These are phyloP conservation scores for Saturnispora kantuleensis DNA, from an alignment of 805 yeast species.

Conservation along the genomic window DNA sequence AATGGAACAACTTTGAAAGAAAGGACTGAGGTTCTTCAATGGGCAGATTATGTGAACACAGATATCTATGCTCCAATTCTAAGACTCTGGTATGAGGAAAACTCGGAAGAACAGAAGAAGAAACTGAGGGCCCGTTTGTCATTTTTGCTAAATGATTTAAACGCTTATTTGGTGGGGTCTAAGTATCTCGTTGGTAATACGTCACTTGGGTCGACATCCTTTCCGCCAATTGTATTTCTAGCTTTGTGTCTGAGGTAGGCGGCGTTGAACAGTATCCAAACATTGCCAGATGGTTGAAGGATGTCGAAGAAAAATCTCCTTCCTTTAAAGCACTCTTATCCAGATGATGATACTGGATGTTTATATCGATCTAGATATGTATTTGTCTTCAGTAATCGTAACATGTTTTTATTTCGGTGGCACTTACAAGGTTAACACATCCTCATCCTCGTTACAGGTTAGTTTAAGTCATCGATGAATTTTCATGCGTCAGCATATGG, in stretches of 20 bases:
- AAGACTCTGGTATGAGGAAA: neutral
- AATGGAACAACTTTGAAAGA: constrained; percentile 52
- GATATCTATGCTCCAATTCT: constrained; percentile 28
- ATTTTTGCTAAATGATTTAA: neutral
- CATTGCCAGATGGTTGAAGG: neutral
- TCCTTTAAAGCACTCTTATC: no score
- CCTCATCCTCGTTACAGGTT: no score
- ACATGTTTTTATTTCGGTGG: no score
- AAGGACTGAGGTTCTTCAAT: constrained; percentile 53
- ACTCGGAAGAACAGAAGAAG: neutral
- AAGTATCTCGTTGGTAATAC: constrained; percentile 1
- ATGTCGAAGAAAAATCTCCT: neutral
- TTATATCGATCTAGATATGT: no score
- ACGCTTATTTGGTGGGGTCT: constrained; percentile 5
- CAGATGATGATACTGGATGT: no score
- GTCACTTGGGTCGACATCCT: constrained; percentile 6
- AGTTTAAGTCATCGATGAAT: no score
- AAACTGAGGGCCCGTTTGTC: no score
- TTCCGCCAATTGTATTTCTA: neutral
- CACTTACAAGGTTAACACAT: no score
- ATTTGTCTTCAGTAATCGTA: no score
- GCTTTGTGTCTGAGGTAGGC: neutral
- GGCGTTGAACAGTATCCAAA: neutral
- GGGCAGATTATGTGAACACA: constrained; percentile 64
- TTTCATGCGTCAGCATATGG: no score